Percentiles rank a stretch among this genome's conserved stretches.
Conservation (phyloP, 805 yeast species). For the Hanseniaspora meyeri region DNA sequence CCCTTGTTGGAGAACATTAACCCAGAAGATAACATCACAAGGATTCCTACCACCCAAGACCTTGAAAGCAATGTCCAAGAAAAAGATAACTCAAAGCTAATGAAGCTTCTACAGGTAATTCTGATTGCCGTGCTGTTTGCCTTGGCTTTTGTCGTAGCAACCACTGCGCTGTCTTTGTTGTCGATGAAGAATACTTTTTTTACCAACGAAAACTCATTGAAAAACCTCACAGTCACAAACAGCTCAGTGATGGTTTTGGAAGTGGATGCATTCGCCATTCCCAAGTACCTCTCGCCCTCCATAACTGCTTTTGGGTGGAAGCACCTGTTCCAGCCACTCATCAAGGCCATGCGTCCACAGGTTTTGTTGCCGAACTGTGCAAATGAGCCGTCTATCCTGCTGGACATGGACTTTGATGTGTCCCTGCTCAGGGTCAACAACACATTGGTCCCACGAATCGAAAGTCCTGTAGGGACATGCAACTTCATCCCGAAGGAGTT, state of each 20-base stretch:
- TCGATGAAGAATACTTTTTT: background rate
- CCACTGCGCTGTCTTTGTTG: background rate
- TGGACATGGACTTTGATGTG: conserved; percentile 3
- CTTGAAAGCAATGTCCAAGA: too few relatives aligned
- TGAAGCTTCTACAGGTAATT: background rate
- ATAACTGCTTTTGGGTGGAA: background rate
- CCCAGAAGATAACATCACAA: too few relatives aligned
- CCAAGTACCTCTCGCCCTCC: background rate
- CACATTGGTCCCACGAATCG: background rate
- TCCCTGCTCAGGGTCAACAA: background rate
- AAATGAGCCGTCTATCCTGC: background rate
- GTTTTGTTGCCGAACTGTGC: background rate
- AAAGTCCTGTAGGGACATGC: background rate
- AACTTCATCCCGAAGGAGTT: conserved; percentile 6
- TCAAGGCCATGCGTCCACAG: background rate
- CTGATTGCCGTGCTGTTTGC: background rate
- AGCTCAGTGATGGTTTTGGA: background rate
- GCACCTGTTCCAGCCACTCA: background rate
- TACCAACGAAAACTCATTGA: background rate
- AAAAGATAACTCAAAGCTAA: background rate
- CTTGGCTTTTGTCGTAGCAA: background rate
- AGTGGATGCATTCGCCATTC: background rate
- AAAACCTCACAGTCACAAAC: background rate
- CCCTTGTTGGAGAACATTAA: too few relatives aligned
- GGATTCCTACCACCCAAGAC: too few relatives aligned